Conservation (phyloP, 345 rosid genomes). For the Viola odorata region DNA sequence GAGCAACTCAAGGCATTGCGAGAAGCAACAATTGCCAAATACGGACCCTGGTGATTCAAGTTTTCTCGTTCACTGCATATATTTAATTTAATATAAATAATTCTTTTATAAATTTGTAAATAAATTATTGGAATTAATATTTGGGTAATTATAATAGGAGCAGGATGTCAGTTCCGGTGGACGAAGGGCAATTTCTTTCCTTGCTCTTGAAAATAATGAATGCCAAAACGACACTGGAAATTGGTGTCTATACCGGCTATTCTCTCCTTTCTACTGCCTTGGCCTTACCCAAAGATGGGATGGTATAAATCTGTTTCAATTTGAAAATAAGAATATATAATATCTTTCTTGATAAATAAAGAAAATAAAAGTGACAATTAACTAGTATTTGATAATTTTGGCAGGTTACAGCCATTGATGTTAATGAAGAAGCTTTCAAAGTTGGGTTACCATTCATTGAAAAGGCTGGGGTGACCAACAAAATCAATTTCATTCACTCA, state of each 20-base stretch:
- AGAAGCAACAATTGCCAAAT: constrained; percentile 32
- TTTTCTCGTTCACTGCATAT: not conserved
- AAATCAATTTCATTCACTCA: constrained; percentile 44
- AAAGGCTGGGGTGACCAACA: constrained; percentile 47
- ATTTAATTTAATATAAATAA: no score
- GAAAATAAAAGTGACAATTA: not conserved
- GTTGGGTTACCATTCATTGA: constrained; percentile 35
- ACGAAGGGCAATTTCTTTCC: constrained; percentile 44
- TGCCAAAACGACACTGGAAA: constrained; percentile 49
- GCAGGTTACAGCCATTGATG: constrained; percentile 43
- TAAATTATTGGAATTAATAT: not conserved
- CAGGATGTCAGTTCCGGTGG: constrained; percentile 40
- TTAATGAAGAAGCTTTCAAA: constrained; percentile 35
- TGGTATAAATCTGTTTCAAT: constrained; percentile 15
- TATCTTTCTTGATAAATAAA: not conserved
- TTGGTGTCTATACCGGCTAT: constrained; percentile 70
- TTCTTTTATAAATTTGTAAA: not conserved
- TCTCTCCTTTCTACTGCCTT: constrained; percentile 57
- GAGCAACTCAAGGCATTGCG: constrained; percentile 39
- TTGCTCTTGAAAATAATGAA: constrained; percentile 48
- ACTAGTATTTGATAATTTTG: not conserved
- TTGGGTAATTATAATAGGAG: constrained; percentile 31
- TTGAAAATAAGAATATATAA: not conserved
- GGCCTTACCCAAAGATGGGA: constrained; percentile 47
- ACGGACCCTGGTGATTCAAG: constrained; percentile 14